Evolutionary conservation across 1,139 yeast genomes (phyloP), one percentile per base, ranked within the genome.

Genomic region (Geotrichum bryndzae): DNA sequence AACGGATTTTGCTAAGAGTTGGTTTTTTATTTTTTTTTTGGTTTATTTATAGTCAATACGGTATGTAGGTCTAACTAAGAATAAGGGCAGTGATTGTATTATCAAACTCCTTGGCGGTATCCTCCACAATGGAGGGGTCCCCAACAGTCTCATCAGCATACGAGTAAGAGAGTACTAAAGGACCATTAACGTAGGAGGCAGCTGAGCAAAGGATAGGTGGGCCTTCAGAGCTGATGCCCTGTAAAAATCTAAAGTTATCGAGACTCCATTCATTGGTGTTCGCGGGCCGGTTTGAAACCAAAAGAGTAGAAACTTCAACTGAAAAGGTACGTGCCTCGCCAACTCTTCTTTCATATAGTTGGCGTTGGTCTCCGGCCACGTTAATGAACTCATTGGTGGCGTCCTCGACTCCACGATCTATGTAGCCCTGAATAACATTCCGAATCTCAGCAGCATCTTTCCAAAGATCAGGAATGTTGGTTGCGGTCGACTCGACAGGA

Each of bases 161-260:
- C 15, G 54, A n/a, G 46, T 55, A 52, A 5, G 61, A 51, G 10
- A 59, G 31, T 3, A 51, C 52, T 27, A 59, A 52, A 3, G 61
- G 50, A 5, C 61, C 61, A 11, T 54, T 50, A 11, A 25, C 29
- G 18, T 31, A 35, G 2, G 61, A 59, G 27, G 56, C 53, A 23
- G 59, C 59, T 35, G 54, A 55, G 29, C 56, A 55, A 25, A 53
- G 51, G 2, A 59, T 41, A 15, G 61, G 59, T 5, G 59, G 46
- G 4, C 61, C 61, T 22, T 59, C 59, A 51, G 61, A 51, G 41
- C 50, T 31, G 13, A 51, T 53, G n/a, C 61, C 61, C 33, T 59
- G 61, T 10, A 56, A 11, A 33, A 59, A 59, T 22, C 8, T 35
- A 46, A 51, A 56, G 45, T 55, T 56, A 18, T 31, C 27, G 35